Evolutionary conservation across 2,329 filamentous ascomycete genomes (phyloP).

Genomic region (Grosmannia penicillata): DNA sequence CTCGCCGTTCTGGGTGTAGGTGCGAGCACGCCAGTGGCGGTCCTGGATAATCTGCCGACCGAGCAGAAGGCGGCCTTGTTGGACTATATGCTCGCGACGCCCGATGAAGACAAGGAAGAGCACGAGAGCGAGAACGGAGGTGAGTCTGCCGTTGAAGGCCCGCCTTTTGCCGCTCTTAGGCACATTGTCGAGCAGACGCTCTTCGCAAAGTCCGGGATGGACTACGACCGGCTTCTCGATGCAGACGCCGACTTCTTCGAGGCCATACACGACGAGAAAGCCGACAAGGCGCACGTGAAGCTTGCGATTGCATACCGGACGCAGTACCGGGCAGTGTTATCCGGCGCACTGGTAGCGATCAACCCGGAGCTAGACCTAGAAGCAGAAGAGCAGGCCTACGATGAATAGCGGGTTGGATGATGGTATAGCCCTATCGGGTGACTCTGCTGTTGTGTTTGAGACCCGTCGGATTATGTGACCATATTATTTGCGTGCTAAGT

Average conservation of each 20-base stretch:
- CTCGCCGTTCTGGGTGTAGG: slow-evolving; percentile 6
- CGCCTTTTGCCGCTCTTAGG: slow-evolving; percentile 23
- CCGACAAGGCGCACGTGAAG: slow-evolving; percentile 10
- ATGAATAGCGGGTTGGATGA: no score
- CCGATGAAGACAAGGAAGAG: no score
- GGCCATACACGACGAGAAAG: slow-evolving; percentile 12
- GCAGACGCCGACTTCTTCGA: slow-evolving; percentile 28
- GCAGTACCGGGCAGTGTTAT: slow-evolving; percentile 32
- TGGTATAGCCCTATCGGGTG: no score
- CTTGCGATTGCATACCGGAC: slow-evolving; percentile 33
- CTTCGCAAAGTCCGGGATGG: slow-evolving; percentile 22
- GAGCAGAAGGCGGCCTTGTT: slow-evolving; percentile 5
- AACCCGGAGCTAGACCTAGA: slow-evolving; percentile 1
- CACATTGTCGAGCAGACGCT: slow-evolving; percentile 19
- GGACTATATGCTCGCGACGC: slow-evolving; percentile 15
- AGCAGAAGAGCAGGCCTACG: no score
- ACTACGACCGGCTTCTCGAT: slow-evolving; percentile 27
- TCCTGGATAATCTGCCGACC: neutral
- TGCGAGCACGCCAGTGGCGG: neutral
- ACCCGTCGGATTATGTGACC: no score
- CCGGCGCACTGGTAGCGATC: slow-evolving; percentile 17
- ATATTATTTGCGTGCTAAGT: no score
- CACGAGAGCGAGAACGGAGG: no score
- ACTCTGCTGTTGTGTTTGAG: no score
- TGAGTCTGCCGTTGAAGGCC: slow-evolving; percentile 10